Conservation (phyloP, 208 protist genomes). For the Vickermania spadyakhi region DNA sequence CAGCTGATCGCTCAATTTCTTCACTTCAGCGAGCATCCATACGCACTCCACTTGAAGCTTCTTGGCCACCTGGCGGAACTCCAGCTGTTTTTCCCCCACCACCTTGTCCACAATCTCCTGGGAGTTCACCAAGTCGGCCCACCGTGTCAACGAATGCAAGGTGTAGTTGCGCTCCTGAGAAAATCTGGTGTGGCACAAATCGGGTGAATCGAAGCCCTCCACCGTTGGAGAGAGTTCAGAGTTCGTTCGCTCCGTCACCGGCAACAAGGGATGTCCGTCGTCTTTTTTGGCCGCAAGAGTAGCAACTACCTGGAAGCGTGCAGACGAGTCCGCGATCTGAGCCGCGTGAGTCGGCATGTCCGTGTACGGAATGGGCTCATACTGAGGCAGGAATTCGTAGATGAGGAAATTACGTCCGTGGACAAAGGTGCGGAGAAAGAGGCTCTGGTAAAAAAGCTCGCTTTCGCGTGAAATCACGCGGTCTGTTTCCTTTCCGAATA, state of each 20-base stretch:
- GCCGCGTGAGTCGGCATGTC: conserved; percentile 47
- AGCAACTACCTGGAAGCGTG: conserved; percentile 66
- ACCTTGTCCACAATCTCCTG: conserved; percentile 49
- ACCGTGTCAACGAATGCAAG: conserved; percentile 55
- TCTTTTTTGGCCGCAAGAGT: conserved; percentile 52
- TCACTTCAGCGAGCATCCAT: conserved; percentile 33
- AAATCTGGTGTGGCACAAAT: conserved; percentile 24
- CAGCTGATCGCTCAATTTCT: conserved; percentile 17
- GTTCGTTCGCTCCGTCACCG: conserved; percentile 9
- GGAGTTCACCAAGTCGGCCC: conserved; percentile 47
- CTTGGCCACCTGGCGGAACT: conserved; percentile 22
- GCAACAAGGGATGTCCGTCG: conserved; percentile 23
- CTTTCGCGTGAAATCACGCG: conserved; percentile 82
- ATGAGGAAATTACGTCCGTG: conserved; percentile 74
- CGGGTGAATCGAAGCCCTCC: neutral
- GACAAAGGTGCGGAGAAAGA: conserved; percentile 73
- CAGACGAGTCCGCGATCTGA: conserved; percentile 42
- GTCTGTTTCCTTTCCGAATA: conserved; percentile 87
- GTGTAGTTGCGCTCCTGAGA: conserved; percentile 73
- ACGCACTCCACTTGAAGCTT: conserved; percentile 30
- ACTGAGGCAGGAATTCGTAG: conserved; percentile 64
- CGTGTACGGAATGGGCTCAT: conserved; percentile 49
- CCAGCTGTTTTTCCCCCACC: conserved; percentile 27
- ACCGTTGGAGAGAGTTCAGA: neutral
- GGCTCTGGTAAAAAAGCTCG: conserved; percentile 86